Base-by-base conservation (phyloP, 2,329 filamentous ascomycete species). In the Colletotrichum sp. region DNA sequence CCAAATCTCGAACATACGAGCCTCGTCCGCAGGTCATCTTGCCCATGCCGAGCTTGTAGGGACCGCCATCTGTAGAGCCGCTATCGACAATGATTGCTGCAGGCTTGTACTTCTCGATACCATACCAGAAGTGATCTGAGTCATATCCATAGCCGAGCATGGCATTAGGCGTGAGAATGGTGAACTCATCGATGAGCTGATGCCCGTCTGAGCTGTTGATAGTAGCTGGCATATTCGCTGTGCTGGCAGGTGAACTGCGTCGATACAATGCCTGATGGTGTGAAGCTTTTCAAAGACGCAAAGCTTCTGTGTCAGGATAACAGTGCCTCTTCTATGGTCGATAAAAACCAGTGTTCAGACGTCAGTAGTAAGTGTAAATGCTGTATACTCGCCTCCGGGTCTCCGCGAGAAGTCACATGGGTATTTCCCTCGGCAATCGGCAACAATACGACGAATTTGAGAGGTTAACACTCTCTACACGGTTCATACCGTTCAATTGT, bases 81-180 rank as follows among this genome's bases (percentile, higher is more conserved):
- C 82, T 83, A 68, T 85, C 83, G 4, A 85, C 72, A 15, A 85
- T 83, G 13, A 85, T 82, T 12, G 82, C 83, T 0, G 82, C 82
- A 0, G 84, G 84, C 3, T 81, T 76, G 2, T 81, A 81, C 2
- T 75, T 84, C 13, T 80, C 76, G 2, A 86, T 79, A 3, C 80
- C 80, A 1, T 77, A 39, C 0, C 73, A 60, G 0, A 79, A 83
- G 30, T 84, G 80, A 1, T 78, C 77, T 28, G 84, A 82, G 62
- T 86, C 80, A 62, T 88, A 86, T 26, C 88, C 88, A 75, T 89
- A 90, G 12, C 88, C 88, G 7, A 90, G 79, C 87, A 88, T 89
- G 39, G 86, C 88, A 16, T 88, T 85, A 0, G 88, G 87, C 0
- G 88, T 87, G 4, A 89, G 78, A 64, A 89, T 63, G 4, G 62